phyloP scores from a whole-genome alignment of 2,329 filamentous ascomycete species.

The Ceratocystis ficicola region DNA sequence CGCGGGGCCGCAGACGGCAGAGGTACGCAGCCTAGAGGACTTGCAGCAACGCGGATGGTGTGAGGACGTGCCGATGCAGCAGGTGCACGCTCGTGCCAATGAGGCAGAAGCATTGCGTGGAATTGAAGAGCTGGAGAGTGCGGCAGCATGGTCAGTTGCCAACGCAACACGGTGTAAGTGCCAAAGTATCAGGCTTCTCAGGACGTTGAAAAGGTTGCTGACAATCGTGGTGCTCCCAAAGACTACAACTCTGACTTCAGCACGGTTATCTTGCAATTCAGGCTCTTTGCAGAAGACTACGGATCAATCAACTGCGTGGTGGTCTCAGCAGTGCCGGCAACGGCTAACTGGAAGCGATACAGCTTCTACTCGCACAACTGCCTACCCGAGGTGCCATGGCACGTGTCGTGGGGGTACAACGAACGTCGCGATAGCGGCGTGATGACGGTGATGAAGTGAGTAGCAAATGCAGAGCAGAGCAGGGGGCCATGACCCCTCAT shows the following conservation, averaged over 20 bases:
- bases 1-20: conserved; percentile 6
- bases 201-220: not conserved
- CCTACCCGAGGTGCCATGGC: conserved; percentile 25
- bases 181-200: not conserved
- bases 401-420: conserved; percentile 29
- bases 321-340: conserved; percentile 13
- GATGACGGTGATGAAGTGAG: conserved; percentile 29
- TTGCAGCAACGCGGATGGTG: not conserved
- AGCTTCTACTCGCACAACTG: conserved; percentile 27
- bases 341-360: conserved; percentile 23
- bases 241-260: conserved; percentile 19
- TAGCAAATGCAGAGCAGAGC: not conserved
- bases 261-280: conserved; percentile 17
- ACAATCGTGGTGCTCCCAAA: not conserved
- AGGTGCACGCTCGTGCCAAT: not conserved
- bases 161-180: conserved; percentile 22
- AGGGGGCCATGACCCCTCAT: not conserved
- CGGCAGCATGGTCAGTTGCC: conserved; percentile 20
- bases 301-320: conserved; percentile 24
- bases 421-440: conserved; percentile 27
- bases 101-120: not conserved
- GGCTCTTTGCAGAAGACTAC: conserved; percentile 10
- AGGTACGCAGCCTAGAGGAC: not conserved
- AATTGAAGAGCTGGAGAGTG: conserved; percentile 12
- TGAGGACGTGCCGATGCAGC: not conserved